Evolutionary conservation across 495 filamentous ascomycete species (phyloP).

Genomic region (Xylaria castorea): DNA sequence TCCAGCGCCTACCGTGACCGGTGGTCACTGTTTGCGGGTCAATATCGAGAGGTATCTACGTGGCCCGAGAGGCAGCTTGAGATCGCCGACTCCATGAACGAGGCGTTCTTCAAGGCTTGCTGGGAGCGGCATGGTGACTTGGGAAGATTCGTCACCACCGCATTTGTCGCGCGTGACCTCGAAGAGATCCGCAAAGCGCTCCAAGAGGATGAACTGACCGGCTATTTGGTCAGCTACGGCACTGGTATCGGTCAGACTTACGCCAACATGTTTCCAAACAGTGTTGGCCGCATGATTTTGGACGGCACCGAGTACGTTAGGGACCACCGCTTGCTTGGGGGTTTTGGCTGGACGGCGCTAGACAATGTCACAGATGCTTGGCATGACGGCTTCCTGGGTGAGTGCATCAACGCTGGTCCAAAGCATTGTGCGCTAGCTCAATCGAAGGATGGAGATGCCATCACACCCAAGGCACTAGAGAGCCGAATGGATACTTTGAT

Average conservation of each 20-base stretch:
- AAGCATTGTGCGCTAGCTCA: constrained; percentile 49
- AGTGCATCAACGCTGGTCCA: constrained; percentile 54
- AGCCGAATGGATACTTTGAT: constrained; percentile 47
- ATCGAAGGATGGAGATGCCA: constrained; percentile 37
- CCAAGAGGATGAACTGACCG: constrained; percentile 58
- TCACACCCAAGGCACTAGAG: constrained; percentile 43
- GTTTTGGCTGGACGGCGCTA: constrained; percentile 54
- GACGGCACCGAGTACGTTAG: constrained; percentile 59
- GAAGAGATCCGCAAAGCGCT: constrained; percentile 58
- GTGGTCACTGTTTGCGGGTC: constrained; percentile 48
- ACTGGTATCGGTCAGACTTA: constrained; percentile 64
- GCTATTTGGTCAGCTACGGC: constrained; percentile 74
- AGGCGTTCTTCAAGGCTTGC: constrained; percentile 52
- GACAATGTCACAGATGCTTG: constrained; percentile 56
- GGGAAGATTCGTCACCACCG: constrained; percentile 50
- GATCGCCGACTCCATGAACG: constrained; percentile 48
- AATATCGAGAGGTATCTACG: constrained; percentile 45
- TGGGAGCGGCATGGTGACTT: constrained; percentile 53
- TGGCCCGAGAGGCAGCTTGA: constrained; percentile 45
- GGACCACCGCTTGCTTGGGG: constrained; percentile 54
- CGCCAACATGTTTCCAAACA: constrained; percentile 46
- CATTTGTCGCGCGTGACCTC: constrained; percentile 56
- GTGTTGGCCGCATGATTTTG: constrained; percentile 52
- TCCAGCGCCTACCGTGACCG: constrained; percentile 50
- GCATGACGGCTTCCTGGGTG: constrained; percentile 56